Evolutionary conservation across 257 asterid genomes (phyloP).

Genomic region (Capsicum rhomboideum): DNA sequence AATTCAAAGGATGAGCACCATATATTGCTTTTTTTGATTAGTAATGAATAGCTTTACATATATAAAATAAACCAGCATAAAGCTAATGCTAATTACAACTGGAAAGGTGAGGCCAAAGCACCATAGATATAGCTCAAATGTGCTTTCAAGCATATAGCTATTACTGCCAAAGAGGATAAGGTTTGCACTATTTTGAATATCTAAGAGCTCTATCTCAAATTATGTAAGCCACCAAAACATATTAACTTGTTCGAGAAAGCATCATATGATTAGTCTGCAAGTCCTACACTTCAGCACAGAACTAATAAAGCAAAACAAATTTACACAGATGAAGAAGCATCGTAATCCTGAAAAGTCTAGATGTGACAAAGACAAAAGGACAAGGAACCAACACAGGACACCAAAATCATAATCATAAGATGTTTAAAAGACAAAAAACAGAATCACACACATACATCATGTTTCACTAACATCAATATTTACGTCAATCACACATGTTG

Average conservation of each 20-base stretch:
- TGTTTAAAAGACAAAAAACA: neutral
- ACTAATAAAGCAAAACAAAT: neutral
- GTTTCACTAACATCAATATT: neutral
- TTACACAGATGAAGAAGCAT: neutral
- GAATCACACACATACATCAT: neutral
- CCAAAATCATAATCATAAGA: neutral
- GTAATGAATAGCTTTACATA: neutral
- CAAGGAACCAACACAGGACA: neutral
- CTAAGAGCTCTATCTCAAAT: neutral
- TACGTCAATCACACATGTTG: neutral
- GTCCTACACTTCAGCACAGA: neutral
- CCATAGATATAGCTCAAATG: neutral
- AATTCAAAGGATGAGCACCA: neutral
- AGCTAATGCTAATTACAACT: neutral
- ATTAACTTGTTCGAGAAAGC: neutral
- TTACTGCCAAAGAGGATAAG: neutral
- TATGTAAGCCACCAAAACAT: neutral
- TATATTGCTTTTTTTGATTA: neutral
- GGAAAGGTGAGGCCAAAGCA: neutral
- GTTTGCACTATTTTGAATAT: neutral
- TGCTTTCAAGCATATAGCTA: neutral
- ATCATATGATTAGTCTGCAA: neutral
- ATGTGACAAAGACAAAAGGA: neutral
- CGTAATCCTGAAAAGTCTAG: neutral
- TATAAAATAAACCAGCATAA: neutral